Base-by-base conservation (phyloP, 805 yeast genomes). In the Cyberlindnera nakhonratchasimensis region DNA sequence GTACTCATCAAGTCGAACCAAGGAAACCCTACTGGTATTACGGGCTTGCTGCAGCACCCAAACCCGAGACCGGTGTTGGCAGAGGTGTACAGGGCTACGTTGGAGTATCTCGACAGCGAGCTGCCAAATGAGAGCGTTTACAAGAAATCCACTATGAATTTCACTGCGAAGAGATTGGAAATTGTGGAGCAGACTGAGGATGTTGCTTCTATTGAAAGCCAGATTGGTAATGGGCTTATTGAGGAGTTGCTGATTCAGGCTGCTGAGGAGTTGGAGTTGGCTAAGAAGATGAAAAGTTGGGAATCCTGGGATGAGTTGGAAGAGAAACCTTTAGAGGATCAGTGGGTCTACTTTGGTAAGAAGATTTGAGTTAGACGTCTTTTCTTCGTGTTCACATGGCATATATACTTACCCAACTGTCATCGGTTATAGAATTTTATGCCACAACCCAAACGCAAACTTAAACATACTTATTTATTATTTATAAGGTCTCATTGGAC, bases 191-290 rank as follows among this genome's bases (percentile, higher is more conserved):
- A 64, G 34, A 74, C 75, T 47, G 86, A 80, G 50, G 75, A 79
- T 40, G 65, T 73, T 31, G 83, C 75, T 54, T 75, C 71, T 48
- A 84, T 87, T 52, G 96, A 87, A 67, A 66, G 70, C 49, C 66
- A 78, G 61, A 82, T 87, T 50, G 95, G 95, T 16, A 79, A 82
- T 48, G 96, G 96, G 2, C 74, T 87, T 55, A 80, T 86, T 49
- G 96, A 87, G 66, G 95, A 87, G 69, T 67, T 87, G 45, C 59
- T 87, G 42, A 72, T 86, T 46, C 95, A 87, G 69, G 95, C 95
- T 13, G 75, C 80, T 53, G 93, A 86, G 46, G 96, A 87, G 67
- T 76, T 77, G 54, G 73, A 71, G 42, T 72, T 87, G 54, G 81
- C 86, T 37, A 67, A 76, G 56, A 74, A 80, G 61, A 68, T 87